phyloP scores from a whole-genome alignment of 495 filamentous ascomycete genomes.

The Penicillium ochrochloron region DNA sequence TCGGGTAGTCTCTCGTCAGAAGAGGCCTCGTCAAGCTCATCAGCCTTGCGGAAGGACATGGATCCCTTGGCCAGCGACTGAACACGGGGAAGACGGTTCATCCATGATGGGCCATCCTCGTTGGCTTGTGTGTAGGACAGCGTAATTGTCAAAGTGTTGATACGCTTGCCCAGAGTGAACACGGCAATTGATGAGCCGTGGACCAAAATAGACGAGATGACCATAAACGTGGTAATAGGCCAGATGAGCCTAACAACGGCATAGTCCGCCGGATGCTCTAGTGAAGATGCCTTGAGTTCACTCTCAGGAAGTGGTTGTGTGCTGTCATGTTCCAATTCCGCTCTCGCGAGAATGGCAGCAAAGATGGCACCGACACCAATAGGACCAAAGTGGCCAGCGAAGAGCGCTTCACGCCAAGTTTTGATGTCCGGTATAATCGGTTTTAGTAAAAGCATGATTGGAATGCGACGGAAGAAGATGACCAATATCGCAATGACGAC shows the following conservation, averaged over 20 bases:
- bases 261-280: constrained; percentile 55
- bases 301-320: constrained; percentile 73
- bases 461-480: constrained; percentile 94
- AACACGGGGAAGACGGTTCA: constrained; percentile 91
- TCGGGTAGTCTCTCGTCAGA: constrained; percentile 67
- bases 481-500: constrained; percentile 89
- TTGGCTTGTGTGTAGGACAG: constrained; percentile 92
- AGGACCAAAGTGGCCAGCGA: constrained; percentile 97
- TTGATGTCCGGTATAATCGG: constrained; percentile 96
- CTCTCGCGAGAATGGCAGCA: constrained; percentile 86
- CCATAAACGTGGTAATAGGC: constrained; percentile 94
- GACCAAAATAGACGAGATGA: constrained; percentile 91
- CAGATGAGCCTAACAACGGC: constrained; percentile 83
- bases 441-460: constrained; percentile 91
- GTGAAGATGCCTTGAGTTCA: constrained; percentile 54
- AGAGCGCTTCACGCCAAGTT: constrained; percentile 97
- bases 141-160: constrained; percentile 94
- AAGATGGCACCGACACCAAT: constrained; percentile 98
- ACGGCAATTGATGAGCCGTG: constrained; percentile 98
- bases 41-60: constrained; percentile 75
- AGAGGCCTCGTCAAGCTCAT: constrained; percentile 51
- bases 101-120: constrained; percentile 91
- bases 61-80: constrained; percentile 78
- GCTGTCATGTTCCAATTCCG: constrained; percentile 75
- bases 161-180: constrained; percentile 96